Base-by-base conservation (phyloP, 495 filamentous ascomycete genomes). In the Platismatia glauca region DNA sequence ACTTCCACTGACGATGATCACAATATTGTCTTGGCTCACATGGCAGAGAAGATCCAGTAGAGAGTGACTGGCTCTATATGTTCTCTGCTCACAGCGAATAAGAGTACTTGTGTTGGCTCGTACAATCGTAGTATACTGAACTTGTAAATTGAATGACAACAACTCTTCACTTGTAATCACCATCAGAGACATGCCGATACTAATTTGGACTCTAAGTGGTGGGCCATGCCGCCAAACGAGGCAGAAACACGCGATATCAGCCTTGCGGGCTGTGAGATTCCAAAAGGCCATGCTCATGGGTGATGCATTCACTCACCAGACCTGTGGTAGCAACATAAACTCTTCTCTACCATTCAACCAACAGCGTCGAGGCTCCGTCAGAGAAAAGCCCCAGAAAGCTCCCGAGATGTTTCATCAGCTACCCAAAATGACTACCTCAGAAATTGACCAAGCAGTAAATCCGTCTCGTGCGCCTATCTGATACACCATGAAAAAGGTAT, bases 1-100 rank as follows among this genome's bases (percentile, higher is more conserved):
- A 9, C 53, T 76, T 56, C 69, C 73, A 8, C 59, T 69, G 1
- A 75, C 75, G 11, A 37, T 72, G 46, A 33, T 66, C 8, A 69
- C 71, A 0, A 50, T 65, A 18, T 15, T 68, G 24, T 31, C 66
- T 39, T 76, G 71, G 71, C 38, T 58, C 2, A 68, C 52, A 44
- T 72, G 71, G 71, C 62, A 67, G 57, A 69, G 48, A 22, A 64
- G 22, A 48, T 8, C 34, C 8, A 29, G 44, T 6, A 52, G 58
- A 48, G 1, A 4, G 1, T 53, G 24, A 41, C 13, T 60, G 3
- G 29, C 31, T 43, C 48, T 43, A 8, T 43, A 43, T 18, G 33
- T 46, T 15, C 57, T 48, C 57, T 35, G 39, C 57, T 12, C 44
- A 29, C 34, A 39, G 58, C 33, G 58, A 37, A 27, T 60, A 60